Evolutionary conservation across 495 filamentous ascomycete species (phyloP).

Genomic region (Aspergillus campestris): DNA sequence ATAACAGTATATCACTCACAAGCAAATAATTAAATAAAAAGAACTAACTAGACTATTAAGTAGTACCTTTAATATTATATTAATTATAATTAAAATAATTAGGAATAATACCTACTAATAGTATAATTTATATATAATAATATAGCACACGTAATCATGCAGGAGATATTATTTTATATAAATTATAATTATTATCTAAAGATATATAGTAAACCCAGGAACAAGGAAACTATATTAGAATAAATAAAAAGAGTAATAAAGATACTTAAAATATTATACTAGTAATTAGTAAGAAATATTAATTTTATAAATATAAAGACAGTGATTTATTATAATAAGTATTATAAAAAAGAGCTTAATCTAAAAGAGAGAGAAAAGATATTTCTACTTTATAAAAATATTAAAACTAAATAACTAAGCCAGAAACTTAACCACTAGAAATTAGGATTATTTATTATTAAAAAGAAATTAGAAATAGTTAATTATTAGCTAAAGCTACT

Average conservation of each 20-base stretch:
- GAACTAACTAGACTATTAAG: no score
- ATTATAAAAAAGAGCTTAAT: slow-evolving; percentile 9
- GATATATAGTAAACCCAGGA: no score
- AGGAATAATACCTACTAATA: no score
- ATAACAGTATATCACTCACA: no score
- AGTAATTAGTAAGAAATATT: slow-evolving; percentile 11
- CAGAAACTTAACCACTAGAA: slow-evolving; percentile 18
- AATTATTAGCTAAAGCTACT: no score
- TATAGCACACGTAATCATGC: background rate
- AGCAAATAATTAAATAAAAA: no score
- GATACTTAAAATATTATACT: slow-evolving; percentile 6
- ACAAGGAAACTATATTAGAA: no score
- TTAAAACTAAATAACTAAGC: slow-evolving; percentile 22
- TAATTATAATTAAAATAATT: no score
- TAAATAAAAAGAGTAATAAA: background rate
- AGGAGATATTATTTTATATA: background rate
- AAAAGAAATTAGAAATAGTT: slow-evolving; percentile 3
- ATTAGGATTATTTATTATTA: slow-evolving; percentile 8
- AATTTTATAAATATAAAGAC: slow-evolving; percentile 9
- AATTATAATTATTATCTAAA: no score
- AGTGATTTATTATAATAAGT: slow-evolving; percentile 12
- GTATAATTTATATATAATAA: no score
- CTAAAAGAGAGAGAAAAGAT: slow-evolving; percentile 22
- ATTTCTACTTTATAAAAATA: slow-evolving; percentile 20
- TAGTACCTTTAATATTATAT: no score